Evolutionary conservation across 108 stramenopile species (phyloP).

Genomic region (Fragilaria crotonensis): DNA sequence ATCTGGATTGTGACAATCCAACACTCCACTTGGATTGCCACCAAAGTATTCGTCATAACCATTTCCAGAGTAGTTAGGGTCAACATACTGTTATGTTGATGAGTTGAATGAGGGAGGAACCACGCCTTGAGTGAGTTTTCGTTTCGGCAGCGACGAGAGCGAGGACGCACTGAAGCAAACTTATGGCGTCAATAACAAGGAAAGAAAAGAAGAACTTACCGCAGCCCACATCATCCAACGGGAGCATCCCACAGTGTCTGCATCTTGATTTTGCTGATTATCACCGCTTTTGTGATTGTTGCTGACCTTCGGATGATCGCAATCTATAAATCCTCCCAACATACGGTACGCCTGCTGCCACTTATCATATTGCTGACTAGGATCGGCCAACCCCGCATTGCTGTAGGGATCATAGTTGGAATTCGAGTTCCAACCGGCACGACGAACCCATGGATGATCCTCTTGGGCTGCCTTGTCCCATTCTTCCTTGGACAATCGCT

Average conservation of each 20-base stretch:
- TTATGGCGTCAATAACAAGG: not conserved
- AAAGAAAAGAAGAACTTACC: constrained; percentile 33
- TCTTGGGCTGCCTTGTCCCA: constrained; percentile 8
- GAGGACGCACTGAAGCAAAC: too few relatives aligned
- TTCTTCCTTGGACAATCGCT: constrained; percentile 23
- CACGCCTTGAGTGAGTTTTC: not conserved
- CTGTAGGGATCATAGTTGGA: not conserved
- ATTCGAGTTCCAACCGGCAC: constrained; percentile 13
- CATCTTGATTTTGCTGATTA: constrained; percentile 17
- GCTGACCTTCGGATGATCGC: constrained; percentile 41
- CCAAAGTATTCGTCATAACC: constrained; percentile 71
- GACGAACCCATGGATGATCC: constrained; percentile 15
- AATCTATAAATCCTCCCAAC: constrained; percentile 79
- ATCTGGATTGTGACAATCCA: constrained; percentile 78
- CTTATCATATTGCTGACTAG: constrained; percentile 58
- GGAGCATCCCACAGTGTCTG: constrained; percentile 33
- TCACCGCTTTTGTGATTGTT: constrained; percentile 16
- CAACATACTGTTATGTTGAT: constrained; percentile 48
- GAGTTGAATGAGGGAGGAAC: not conserved
- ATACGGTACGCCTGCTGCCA: constrained; percentile 81
- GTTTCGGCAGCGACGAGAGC: too few relatives aligned
- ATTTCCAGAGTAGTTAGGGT: constrained; percentile 76
- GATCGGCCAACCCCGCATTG: constrained; percentile 26
- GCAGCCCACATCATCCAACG: constrained; percentile 86
- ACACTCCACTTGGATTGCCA: constrained; percentile 30